Percentiles rank a stretch among this genome's conserved stretches.
Evolutionary conservation across 192 early-diverging fungal genomes (phyloP).

Genomic region (Neocallimastix lanati): DNA sequence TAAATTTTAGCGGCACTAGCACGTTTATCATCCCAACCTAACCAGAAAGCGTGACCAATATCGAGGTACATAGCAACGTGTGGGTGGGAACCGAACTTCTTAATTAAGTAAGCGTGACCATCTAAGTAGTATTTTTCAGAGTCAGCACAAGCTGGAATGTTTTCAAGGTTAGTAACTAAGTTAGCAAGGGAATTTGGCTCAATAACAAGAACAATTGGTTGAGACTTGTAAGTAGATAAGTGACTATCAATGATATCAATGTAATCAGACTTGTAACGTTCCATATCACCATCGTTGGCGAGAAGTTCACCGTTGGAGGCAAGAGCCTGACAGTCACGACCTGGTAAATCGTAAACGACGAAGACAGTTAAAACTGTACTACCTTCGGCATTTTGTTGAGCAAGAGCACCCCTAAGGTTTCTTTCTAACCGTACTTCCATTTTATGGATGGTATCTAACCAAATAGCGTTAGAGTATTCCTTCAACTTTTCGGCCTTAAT

Average conservation of each 20-base stretch:
- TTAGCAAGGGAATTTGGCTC: conserved; percentile 23
- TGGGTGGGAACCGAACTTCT: conserved; percentile 4
- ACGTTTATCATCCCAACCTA: conserved; percentile 14
- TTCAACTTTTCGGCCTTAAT: no score
- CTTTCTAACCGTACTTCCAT: no score
- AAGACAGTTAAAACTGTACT: neutral
- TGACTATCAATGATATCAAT: conserved; percentile 11
- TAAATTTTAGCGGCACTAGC: conserved; percentile 6
- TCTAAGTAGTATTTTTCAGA: conserved; percentile 8
- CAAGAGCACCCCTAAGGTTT: no score
- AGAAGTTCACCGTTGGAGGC: conserved; percentile 20
- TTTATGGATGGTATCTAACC: no score
- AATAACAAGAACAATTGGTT: conserved; percentile 15
- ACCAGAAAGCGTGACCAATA: conserved; percentile 21
- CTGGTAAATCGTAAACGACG: conserved; percentile 26
- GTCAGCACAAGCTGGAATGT: conserved; percentile 5
- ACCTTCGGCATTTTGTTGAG: no score
- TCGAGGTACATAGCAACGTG: conserved; percentile 19
- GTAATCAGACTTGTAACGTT: conserved; percentile 16
- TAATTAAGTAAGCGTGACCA: conserved; percentile 21
- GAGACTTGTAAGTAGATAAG: conserved; percentile 5
- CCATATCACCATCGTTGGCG: conserved; percentile 1
- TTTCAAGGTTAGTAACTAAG: conserved; percentile 12
- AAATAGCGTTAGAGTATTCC: no score
- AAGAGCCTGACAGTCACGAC: conserved; percentile 18